Base-by-base conservation (phyloP, 495 filamentous ascomycete species). In the Penicillium riverlandense region DNA sequence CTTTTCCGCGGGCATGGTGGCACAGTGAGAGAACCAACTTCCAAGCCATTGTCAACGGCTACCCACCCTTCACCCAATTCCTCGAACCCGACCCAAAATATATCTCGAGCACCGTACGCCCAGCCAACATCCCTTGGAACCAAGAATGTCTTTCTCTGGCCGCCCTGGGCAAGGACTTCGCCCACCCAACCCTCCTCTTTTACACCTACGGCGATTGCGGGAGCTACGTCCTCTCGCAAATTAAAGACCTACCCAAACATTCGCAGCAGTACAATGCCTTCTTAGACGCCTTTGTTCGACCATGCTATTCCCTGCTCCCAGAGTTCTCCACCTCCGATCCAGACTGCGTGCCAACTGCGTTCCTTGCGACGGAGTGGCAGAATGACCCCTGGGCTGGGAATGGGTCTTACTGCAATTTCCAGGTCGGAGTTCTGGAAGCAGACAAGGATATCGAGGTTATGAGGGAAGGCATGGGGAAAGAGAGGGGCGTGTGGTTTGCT, bases 331-430 rank as follows among this genome's bases (percentile, higher is more conserved):
- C 71, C 10, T 38, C 47, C 1, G 65, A 69, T 0, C 48, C 74
- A 0, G 61, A 74, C 35, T 95, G 89, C 54, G 66, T 71, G 22
- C 90, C 92, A 0, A 58, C 55, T 9, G 75, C 67, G 2, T 73
- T 81, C 32, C 55, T 87, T 6, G 80, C 83, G 0, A 96, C 92
- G 0, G 73, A 79, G 45, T 98, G 91, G 91, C 74, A 83, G 37
- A 71, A 75, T 34, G 92, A 98, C 58, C 79, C 85, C 0, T 77
- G 88, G 30, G 88, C 90, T 0, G 91, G 92, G 1, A 78, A 87
- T 53, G 92, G 91, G n/a, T 88, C 83, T 32, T 98, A 98, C 57
- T 77, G 72, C 28, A 98, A 95, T 43, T 96, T 96, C 68, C 88
- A 86, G 59, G 70, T 84, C 31, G 91, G 88, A 0, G 54, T 94